Percentiles rank a stretch among this genome's conserved stretches.
Evolutionary conservation across 768 basidiomycete species (phyloP).

Genomic region (Austroboletus eburneus): DNA sequence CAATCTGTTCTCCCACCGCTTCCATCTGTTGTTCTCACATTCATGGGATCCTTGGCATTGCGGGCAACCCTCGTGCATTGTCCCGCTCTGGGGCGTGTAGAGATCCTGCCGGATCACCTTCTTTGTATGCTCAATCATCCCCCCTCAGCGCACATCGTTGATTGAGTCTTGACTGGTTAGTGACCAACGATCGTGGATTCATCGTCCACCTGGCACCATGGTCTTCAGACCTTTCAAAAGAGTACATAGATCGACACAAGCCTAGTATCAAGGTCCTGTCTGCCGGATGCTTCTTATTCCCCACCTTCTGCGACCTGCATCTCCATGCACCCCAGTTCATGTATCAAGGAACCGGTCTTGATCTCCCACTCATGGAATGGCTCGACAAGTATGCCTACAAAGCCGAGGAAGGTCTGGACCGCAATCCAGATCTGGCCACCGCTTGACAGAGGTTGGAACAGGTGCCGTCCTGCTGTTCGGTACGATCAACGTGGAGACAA

Average conservation of each 20-base stretch:
- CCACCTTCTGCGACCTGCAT: conserved; percentile 80
- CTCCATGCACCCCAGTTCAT: conserved; percentile 88
- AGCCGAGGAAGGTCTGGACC: conserved; percentile 74
- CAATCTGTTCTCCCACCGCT: too few relatives aligned
- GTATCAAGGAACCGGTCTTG: conserved; percentile 82
- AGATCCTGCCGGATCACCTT: conserved; percentile 53
- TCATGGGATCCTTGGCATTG: conserved; percentile 20
- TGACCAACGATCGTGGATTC: conserved; percentile 38
- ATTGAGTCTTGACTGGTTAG: conserved; percentile 21
- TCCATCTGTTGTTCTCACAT: conserved; percentile 2
- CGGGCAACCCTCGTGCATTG: conserved; percentile 58
- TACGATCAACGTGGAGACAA: conserved; percentile 77
- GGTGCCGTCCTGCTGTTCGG: conserved; percentile 78
- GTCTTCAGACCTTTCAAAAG: conserved; percentile 32
- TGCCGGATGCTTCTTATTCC: conserved; percentile 62
- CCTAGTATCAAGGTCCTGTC: conserved; percentile 35
- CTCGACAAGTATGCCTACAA: conserved; percentile 77
- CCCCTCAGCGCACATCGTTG: background rate
- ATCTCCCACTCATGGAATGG: conserved; percentile 84
- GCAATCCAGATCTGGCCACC: conserved; percentile 54
- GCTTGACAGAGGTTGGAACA: conserved; percentile 73
- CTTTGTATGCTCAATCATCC: conserved; percentile 36
- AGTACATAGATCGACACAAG: conserved; percentile 23
- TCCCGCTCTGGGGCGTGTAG: conserved; percentile 46
- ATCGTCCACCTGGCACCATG: conserved; percentile 48